Conservation (phyloP, 208 protist genomes). For the Trypanosoma cruzi region DNA sequence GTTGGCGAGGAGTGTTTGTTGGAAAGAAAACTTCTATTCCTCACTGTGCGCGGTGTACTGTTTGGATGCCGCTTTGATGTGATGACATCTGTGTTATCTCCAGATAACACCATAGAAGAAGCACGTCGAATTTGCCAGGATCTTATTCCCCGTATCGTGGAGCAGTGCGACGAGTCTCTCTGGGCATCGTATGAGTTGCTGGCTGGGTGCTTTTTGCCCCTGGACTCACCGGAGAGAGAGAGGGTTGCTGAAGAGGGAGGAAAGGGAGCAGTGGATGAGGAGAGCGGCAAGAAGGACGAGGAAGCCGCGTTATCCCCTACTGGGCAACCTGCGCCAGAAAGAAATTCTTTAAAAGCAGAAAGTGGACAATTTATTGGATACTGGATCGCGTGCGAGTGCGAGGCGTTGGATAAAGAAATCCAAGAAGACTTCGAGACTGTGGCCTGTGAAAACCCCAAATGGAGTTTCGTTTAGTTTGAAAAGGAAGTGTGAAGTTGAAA, state of each 20-base stretch:
- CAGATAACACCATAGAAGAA: constrained; percentile 28
- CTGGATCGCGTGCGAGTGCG: constrained; percentile 20
- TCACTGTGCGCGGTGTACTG: constrained; percentile 54
- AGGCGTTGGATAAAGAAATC: constrained; percentile 13
- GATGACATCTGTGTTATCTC: constrained; percentile 14
- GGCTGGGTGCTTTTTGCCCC: constrained; percentile 36
- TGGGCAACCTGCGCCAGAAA: neutral
- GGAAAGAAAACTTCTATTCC: constrained; percentile 33
- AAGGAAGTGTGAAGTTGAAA: neutral
- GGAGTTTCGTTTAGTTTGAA: neutral
- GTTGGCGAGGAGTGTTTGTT: constrained; percentile 32
- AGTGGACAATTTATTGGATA: constrained; percentile 18
- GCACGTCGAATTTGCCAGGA: constrained; percentile 27
- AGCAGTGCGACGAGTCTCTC: constrained; percentile 73
- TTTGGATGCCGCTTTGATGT: constrained; percentile 80
- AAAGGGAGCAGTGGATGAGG: neutral
- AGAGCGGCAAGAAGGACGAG: constrained; percentile 10
- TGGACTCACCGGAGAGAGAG: neutral
- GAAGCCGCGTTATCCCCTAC: neutral
- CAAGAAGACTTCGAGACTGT: constrained; percentile 7
- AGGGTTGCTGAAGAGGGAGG: neutral
- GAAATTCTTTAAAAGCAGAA: neutral
- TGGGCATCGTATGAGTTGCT: constrained; percentile 76
- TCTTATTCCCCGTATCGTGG: constrained; percentile 56
- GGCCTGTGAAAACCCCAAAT: neutral